phyloP scores from a whole-genome alignment of 306 rosid genomes.

The Medicago ruthenica region DNA sequence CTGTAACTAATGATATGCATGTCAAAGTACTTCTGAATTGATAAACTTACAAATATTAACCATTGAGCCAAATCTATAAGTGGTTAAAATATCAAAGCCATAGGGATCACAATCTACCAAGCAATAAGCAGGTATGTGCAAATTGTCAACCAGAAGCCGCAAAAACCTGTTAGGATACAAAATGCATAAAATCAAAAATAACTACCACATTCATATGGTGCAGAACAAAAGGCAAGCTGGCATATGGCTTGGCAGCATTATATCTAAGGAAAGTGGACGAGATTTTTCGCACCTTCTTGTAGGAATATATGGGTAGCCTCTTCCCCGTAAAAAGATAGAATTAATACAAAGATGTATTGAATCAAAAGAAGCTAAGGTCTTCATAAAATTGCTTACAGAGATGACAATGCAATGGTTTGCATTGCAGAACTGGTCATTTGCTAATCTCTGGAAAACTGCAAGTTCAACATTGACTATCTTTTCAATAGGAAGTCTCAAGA shows the following conservation, averaged over 20 bases:
- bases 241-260: conserved; percentile 21
- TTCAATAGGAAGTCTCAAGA: conserved; percentile 31
- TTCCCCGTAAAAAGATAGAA: conserved; percentile 61
- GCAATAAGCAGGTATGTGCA: conserved; percentile 75
- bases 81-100: conserved; percentile 88
- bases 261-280: conserved; percentile 15
- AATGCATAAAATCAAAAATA: conserved; percentile 29
- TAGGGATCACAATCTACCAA: conserved; percentile 98
- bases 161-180: conserved; percentile 67
- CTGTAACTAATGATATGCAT: conserved; percentile 22
- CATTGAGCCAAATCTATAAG: conserved; percentile 93
- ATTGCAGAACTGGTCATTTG: conserved; percentile 85
- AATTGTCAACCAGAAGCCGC: conserved; percentile 81
- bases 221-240: conserved; percentile 26
- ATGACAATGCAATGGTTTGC: conserved; percentile 78
- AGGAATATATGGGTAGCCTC: conserved; percentile 95
- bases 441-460: conserved; percentile 86
- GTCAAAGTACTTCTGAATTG: conserved; percentile 28
- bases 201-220: not conserved
- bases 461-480: conserved; percentile 35
- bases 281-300: conserved; percentile 71
- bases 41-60: conserved; percentile 59
- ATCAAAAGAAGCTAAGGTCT: conserved; percentile 23
- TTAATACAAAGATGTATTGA: conserved; percentile 23
- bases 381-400: conserved; percentile 60